Evolutionary conservation across 225 moss, liverwort and hornwort species (phyloP).

Genomic region (Pleurozium schreberi): DNA sequence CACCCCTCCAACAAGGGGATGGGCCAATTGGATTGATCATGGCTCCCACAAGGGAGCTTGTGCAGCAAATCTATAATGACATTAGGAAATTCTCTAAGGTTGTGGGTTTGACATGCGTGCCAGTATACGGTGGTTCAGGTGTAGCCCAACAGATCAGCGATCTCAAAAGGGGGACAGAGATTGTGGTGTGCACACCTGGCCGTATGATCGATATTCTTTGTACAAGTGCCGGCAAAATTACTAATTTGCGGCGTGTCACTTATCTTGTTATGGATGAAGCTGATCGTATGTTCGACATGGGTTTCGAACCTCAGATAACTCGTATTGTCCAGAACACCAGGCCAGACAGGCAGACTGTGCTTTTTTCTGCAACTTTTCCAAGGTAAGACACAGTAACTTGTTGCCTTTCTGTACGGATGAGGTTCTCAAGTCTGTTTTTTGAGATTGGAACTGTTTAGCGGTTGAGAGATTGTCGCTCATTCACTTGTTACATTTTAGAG

Average conservation of each 20-base stretch:
- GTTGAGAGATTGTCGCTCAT: background rate
- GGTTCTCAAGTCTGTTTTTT: background rate
- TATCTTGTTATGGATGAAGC: constrained; percentile 99
- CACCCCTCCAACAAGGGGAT: constrained; percentile 86
- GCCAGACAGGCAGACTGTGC: constrained; percentile 93
- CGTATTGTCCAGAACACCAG: constrained; percentile 95
- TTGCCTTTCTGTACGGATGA: background rate
- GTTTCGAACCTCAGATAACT: constrained; percentile 97
- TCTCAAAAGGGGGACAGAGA: constrained; percentile 90
- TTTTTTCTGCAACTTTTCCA: constrained; percentile 96
- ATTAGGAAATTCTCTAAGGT: constrained; percentile 82
- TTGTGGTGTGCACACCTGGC: constrained; percentile 96
- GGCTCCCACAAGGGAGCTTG: constrained; percentile 99
- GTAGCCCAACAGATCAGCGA: constrained; percentile 98
- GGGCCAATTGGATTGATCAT: constrained; percentile 94
- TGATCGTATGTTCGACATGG: constrained; percentile 99
- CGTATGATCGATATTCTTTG: constrained; percentile 98
- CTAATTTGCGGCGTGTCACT: constrained; percentile 88
- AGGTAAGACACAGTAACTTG: constrained; percentile 2
- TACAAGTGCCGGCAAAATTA: constrained; percentile 94
- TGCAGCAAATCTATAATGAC: constrained; percentile 92
- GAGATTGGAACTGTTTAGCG: background rate
- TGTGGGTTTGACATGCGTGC: constrained; percentile 86
- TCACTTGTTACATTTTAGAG: background rate
- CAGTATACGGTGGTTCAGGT: constrained; percentile 94